These are phyloP conservation scores for Oidium heveae DNA, from an alignment of 2,329 filamentous ascomycete genomes.

Conservation along the genomic window DNA sequence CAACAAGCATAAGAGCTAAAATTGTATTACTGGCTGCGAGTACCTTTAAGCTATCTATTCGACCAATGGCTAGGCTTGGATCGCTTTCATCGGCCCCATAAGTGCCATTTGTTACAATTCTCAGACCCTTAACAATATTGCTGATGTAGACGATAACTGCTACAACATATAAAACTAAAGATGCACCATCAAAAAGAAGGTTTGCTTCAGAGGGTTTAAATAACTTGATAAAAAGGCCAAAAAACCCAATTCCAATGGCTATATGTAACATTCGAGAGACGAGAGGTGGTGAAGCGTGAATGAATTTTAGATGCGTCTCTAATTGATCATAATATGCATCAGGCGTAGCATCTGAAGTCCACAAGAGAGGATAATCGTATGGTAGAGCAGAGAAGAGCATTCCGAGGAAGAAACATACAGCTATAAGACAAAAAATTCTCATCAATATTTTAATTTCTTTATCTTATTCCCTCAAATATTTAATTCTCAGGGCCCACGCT, in stretches of 20 bases:
- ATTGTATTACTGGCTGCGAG: constrained; percentile 91
- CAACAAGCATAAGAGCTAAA: constrained; percentile 70
- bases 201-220: constrained; percentile 87
- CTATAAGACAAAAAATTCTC: constrained; percentile 17
- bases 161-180: constrained; percentile 50
- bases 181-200: constrained; percentile 71
- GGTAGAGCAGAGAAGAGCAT: constrained; percentile 92
- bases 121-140: constrained; percentile 87
- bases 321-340: constrained; percentile 57
- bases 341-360: constrained; percentile 40
- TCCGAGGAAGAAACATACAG: constrained; percentile 90
- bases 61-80: constrained; percentile 40
- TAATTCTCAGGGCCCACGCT: no score
- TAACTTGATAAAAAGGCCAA: constrained; percentile 80
- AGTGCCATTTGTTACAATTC: constrained; percentile 50
- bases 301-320: constrained; percentile 70
- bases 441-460: no score
- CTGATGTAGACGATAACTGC: constrained; percentile 81
- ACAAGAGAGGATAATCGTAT: constrained; percentile 81
- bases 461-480: no score
- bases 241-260: constrained; percentile 63
- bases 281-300: constrained; percentile 75
- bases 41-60: constrained; percentile 79
- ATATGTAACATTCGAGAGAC: constrained; percentile 89
- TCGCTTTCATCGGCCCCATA: constrained; percentile 18